A percentile compares a stretch with the other conserved stretches of the same genome.
These are phyloP conservation scores for Solanum neorickii DNA, from an alignment of 257 asterid genomes.

Conservation along the genomic window DNA sequence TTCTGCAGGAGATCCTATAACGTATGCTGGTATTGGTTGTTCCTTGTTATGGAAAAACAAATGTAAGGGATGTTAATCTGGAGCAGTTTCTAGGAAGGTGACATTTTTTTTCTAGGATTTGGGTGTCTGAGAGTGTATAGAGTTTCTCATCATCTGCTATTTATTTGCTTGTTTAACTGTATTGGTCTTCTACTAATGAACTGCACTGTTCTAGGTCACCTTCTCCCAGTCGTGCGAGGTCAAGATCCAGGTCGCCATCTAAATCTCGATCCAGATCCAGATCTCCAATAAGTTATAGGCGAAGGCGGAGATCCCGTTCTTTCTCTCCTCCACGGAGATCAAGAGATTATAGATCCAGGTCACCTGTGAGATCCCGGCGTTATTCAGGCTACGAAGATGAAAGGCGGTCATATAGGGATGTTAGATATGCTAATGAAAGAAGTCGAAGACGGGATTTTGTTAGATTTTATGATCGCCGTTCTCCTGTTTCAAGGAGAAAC, in stretches of 20 bases:
- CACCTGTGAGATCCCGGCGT: constrained; percentile 74
- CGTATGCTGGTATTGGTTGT: not conserved
- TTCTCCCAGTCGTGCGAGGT: constrained; percentile 34
- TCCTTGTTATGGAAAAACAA: not conserved
- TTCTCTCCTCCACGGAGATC: constrained; percentile 69
- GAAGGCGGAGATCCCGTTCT: constrained; percentile 65
- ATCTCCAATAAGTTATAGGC: constrained; percentile 63
- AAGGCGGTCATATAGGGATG: constrained; percentile 55
- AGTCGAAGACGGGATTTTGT: constrained; percentile 41
- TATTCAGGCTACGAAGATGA: constrained; percentile 62
- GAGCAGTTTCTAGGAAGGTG: not conserved
- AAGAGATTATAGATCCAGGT: constrained; percentile 67
- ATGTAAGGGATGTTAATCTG: not conserved
- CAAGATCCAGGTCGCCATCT: constrained; percentile 60
- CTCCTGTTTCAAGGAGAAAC: constrained; percentile 57
- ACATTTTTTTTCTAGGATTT: not conserved
- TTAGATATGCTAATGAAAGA: constrained; percentile 51
- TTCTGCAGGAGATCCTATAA: not conserved
- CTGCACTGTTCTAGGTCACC: constrained; percentile 55
- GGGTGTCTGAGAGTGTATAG: not conserved
- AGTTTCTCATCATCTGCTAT: not conserved
- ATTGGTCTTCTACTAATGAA: not conserved
- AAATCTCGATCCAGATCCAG: constrained; percentile 55
- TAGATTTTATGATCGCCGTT: constrained; percentile 41
- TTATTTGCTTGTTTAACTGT: not conserved